Evolutionary conservation across 2,329 filamentous ascomycete genomes (phyloP).

Genomic region (Zelopaecilomyces penicillatus): DNA sequence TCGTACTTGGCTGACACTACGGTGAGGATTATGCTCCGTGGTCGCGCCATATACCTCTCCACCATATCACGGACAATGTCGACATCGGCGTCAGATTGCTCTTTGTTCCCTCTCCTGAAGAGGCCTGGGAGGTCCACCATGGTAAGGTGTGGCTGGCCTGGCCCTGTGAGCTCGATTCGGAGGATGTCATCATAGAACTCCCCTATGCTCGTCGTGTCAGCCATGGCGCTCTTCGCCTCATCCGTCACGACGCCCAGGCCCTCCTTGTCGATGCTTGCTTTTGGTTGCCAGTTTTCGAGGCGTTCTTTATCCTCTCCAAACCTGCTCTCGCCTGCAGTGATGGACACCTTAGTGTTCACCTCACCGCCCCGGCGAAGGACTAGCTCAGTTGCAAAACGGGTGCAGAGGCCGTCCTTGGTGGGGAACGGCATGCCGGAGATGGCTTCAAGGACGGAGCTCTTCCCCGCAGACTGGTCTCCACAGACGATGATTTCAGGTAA

Average conservation of each 20-base stretch:
- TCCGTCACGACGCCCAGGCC: not conserved
- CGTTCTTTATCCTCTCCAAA: slow-evolving; percentile 6
- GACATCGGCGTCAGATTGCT: slow-evolving; percentile 24
- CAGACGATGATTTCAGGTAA: slow-evolving; percentile 45
- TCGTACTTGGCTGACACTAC: slow-evolving; percentile 35
- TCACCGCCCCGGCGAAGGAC: slow-evolving; percentile 29
- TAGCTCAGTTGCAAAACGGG: slow-evolving; percentile 47
- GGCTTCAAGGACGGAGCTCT: slow-evolving; percentile 49
- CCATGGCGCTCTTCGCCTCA: not conserved
- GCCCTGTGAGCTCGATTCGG: slow-evolving; percentile 15
- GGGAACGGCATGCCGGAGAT: slow-evolving; percentile 49
- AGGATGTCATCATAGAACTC: slow-evolving; percentile 18
- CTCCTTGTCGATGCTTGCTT: not conserved
- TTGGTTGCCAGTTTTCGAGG: not conserved
- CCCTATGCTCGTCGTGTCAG: not conserved
- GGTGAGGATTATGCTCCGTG: slow-evolving; percentile 36
- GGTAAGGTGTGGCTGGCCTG: slow-evolving; percentile 28
- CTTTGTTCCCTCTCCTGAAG: slow-evolving; percentile 26
- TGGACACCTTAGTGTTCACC: slow-evolving; percentile 12
- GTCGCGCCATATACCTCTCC: slow-evolving; percentile 29
- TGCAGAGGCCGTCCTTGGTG: slow-evolving; percentile 42
- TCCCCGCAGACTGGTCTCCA: slow-evolving; percentile 47
- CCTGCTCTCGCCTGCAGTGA: slow-evolving; percentile 9
- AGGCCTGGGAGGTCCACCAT: slow-evolving; percentile 41
- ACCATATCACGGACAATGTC: slow-evolving; percentile 28